Evolutionary conservation across 169 alveolate genomes (phyloP), one percentile per base, ranked within the genome.

Genomic region (Miamiensis avidus): DNA sequence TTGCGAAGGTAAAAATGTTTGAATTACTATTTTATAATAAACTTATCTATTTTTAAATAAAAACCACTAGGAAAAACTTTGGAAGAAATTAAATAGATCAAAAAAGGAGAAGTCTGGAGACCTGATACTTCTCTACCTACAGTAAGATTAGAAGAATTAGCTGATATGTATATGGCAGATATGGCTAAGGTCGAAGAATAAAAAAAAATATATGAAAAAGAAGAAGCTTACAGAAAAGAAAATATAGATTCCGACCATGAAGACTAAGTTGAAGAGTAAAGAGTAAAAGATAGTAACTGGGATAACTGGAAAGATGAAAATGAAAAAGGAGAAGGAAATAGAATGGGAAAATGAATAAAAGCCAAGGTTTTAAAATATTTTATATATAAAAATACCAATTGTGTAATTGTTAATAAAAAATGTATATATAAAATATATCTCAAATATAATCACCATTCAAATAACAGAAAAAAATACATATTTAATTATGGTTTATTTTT

Each of bases 271-370:
- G 93, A 89, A 34, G 33, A 83, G n/a, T 72, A 86, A 33, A 75
- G 88, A 31, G 76, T 75, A 31, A 85, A 86, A 75, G 88, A 83
- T 74, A 74, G 89, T 65, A 32, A 73, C 15, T 89, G 93, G 93
- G 93, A 89, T 83, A 87, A 89, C 74, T 89, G 93, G 93, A 89
- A 89, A 79, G 93, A 89, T 73, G 91, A 77, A 64, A 88, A 89
- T 83, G 93, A 89, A 79, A 89, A 89, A 86, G 93, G 93, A 64
- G 91, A 91, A 15, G 93, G 93, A 0, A 89, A 89, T 76, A 81
- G 85, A 65, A 75, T 34, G 78, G 89, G 93, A 28, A n/a, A n/a
- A n/a, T n/a, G n/a, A n/a, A n/a, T n/a, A n/a, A n/a, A n/a, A n/a
- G n/a, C n/a, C n/a, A n/a, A n/a, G n/a, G n/a, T n/a, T n/a, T n/a